Base-by-base conservation (phyloP, 1,139 yeast species). In the Debaryomycetaceae sp. region DNA sequence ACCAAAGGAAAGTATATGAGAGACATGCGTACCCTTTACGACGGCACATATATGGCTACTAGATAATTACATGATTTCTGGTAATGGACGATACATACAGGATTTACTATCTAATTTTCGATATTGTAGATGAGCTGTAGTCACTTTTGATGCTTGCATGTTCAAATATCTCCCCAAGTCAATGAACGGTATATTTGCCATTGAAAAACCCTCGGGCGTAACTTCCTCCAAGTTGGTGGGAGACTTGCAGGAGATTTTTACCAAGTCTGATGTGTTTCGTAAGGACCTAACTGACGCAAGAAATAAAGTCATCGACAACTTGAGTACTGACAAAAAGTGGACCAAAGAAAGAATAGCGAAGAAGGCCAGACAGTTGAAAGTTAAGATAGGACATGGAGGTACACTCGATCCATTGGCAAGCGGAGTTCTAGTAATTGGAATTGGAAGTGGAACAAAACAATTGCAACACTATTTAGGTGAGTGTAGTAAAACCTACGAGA, bases 351-450 rank as follows among this genome's bases (percentile, higher is more conserved):
- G 62, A 60, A 75, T 65, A 55, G 72, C 53, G 45, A 75, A 81
- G 47, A 75, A 75, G 44, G 69, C 76, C 33, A 66, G 76, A 40
- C 68, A 72, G 42, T 66, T 78, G n/a, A 83, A 82, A 56, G 80
- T 91, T 29, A 93, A 95, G 59, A 85, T 93, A 70, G 99, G 99
- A 1, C 99, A 95, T 64, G 99, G 99, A 6, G 99, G 99, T 6
- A 93, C 99, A 0, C 72, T 95, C 39, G 99, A 95, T 59, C 98
- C 98, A 0, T 65, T 89, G 45, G 99, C 99, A 0, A 83, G 90
- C 29, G 99, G 99, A 6, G 93, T 93, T 1, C 65, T 93, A 47
- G 95, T 95, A 1, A 76, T 95, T 47, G 99, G 99, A 4, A 80
- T 95, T 24, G 97, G 97, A 7, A 54, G 72, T 2, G 99, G 99